phyloP scores from a whole-genome alignment of 176 grass and related monocot species.

The Paspalum notatum region DNA sequence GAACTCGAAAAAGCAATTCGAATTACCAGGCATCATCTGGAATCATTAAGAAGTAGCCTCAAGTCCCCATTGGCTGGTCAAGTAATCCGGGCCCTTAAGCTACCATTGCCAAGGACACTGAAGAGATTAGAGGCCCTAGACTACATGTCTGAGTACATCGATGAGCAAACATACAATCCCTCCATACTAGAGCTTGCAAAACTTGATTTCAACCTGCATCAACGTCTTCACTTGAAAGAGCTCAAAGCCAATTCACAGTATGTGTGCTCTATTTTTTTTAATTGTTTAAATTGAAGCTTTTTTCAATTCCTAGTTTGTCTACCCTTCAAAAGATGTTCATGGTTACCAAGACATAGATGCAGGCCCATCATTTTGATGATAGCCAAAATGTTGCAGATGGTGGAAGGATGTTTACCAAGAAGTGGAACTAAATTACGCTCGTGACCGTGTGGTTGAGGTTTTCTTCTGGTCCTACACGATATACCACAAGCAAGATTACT shows the following conservation, averaged over 20 bases:
- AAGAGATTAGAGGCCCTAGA: conserved; percentile 19
- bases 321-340: too few species aligned
- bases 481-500: conserved; percentile 37
- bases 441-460: conserved; percentile 38
- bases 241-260: conserved; percentile 1
- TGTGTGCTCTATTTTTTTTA: not conserved
- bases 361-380: not conserved
- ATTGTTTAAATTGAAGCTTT: too few species aligned
- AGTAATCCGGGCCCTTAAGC: conserved; percentile 16
- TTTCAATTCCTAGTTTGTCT: too few species aligned
- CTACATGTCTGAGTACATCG: conserved; percentile 25
- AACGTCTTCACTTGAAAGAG: conserved; percentile 28
- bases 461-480: conserved; percentile 27
- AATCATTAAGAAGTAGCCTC: not conserved
- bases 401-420: conserved; percentile 39
- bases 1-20: conserved; percentile 20
- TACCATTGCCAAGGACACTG: conserved; percentile 32
- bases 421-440: conserved; percentile 28
- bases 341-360: too few species aligned
- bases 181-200: conserved; percentile 36
- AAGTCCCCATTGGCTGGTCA: conserved; percentile 5
- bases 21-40: conserved; percentile 7
- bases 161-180: conserved; percentile 10
- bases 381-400: conserved; percentile 33
- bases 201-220: conserved; percentile 36